Conservation (phyloP, 2,329 filamentous ascomycete species). For the Aspergillus sp. region DNA sequence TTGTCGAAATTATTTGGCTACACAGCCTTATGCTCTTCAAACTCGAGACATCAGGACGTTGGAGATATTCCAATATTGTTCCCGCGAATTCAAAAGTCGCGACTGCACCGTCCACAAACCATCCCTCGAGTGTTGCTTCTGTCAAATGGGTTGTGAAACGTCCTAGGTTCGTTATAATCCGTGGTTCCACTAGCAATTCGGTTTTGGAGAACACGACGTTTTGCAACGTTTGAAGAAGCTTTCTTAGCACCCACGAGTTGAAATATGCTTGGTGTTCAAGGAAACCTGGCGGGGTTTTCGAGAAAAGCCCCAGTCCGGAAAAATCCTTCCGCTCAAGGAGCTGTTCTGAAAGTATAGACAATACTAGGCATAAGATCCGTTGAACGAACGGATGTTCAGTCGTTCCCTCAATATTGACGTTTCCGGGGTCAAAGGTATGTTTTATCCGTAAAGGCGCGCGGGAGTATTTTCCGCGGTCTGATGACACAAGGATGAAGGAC, state of each 20-base stretch:
- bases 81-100: conserved; percentile 83
- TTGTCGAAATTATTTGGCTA: conserved; percentile 73
- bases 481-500: conserved; percentile 85
- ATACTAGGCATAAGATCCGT: conserved; percentile 72
- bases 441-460: conserved; percentile 64
- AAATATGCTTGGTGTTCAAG: conserved; percentile 95
- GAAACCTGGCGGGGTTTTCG: conserved; percentile 88
- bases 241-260: conserved; percentile 81
- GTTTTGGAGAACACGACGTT: conserved; percentile 71
- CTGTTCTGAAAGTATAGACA: conserved; percentile 82
- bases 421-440: conserved; percentile 61
- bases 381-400: conserved; percentile 72
- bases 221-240: conserved; percentile 69
- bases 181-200: conserved; percentile 73
- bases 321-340: conserved; percentile 87
- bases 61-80: conserved; percentile 81
- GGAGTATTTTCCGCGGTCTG: conserved; percentile 60
- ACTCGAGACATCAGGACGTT: conserved; percentile 75
- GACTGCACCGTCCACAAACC: conserved; percentile 88
- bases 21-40: conserved; percentile 91
- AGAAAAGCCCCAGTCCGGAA: conserved; percentile 77
- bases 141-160: conserved; percentile 77
- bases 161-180: conserved; percentile 81
- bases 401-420: conserved; percentile 45
- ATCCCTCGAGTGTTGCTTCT: conserved; percentile 92